These are phyloP conservation scores for Beauveria varroae DNA, from an alignment of 2,329 filamentous ascomycete genomes.

Conservation along the genomic window DNA sequence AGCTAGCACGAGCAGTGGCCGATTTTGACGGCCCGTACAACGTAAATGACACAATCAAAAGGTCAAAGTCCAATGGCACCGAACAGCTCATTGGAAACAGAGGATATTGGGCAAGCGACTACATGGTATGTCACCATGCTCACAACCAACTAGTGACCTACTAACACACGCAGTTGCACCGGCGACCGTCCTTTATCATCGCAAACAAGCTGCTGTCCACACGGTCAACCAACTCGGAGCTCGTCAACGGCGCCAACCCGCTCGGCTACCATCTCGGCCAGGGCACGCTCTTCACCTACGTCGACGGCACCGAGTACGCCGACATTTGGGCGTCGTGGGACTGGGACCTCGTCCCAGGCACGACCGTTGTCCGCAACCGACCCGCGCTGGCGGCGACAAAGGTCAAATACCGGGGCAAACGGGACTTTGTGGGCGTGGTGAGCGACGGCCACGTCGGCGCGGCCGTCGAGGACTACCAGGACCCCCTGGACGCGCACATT, in stretches of 20 bases:
- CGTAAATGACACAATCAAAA: slow-evolving; percentile 13
- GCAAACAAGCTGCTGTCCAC: slow-evolving; percentile 18
- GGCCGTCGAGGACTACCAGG: slow-evolving; percentile 16
- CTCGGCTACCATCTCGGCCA: slow-evolving; percentile 19
- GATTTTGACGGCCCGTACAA: slow-evolving; percentile 16
- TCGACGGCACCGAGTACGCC: slow-evolving; percentile 19
- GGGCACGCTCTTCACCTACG: slow-evolving; percentile 18
- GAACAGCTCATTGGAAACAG: slow-evolving; percentile 18
- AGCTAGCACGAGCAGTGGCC: slow-evolving; percentile 14
- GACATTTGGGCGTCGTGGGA: slow-evolving; percentile 19
- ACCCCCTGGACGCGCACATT: slow-evolving; percentile 15
- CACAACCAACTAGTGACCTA: background rate
- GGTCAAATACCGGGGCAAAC: slow-evolving; percentile 12
- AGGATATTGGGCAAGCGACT: slow-evolving; percentile 19
- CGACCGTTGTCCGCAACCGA: slow-evolving; percentile 15
- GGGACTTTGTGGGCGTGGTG: slow-evolving; percentile 18
- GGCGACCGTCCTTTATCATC: slow-evolving; percentile 13
- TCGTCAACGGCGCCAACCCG: slow-evolving; percentile 18
- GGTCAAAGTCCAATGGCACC: slow-evolving; percentile 17
- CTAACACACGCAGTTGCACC: slow-evolving; percentile 12
- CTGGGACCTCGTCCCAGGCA: slow-evolving; percentile 19
- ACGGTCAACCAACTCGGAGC: slow-evolving; percentile 16
- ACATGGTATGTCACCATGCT: slow-evolving; percentile 14
- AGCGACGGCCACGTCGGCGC: slow-evolving; percentile 17
- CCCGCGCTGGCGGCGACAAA: slow-evolving; percentile 8